Base-by-base conservation (phyloP, 129 eudicot genomes). In the Silybum marianum region DNA sequence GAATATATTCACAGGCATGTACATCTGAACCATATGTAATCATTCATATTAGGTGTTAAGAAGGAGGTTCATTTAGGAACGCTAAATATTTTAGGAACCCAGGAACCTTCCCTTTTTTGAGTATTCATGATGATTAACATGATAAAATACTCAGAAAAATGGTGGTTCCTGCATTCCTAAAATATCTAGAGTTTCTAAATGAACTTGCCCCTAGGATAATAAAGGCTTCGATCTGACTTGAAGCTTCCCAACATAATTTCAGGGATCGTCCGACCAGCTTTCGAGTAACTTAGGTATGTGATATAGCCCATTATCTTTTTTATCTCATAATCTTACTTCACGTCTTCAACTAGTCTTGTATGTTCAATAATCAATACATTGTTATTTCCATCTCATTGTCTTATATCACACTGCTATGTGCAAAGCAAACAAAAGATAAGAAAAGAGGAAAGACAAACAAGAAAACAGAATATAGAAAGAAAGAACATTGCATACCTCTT, bases 1-100 rank as follows among this genome's bases (percentile, higher is more conserved):
- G 75, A 79, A 91, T 96, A 72, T 96, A 96, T 85, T 90, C 99
- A 67, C 97, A 95, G 97, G 99, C 88, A 84, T 40, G 62, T 75
- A 51, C 38, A 74, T 81, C 19, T 48, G 71, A 65, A 42, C 7
- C 13, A 9, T 69, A 22, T 62, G 9, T 70, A 67, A 14, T 24
- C 36, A 22, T 78, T 69, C 30, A 16, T 81, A 71, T 4, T 72
- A 26, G 74, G 71, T 73, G 68, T 28, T 16, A 5, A 39, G 36
- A 32, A 0, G 36, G 36, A 32, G 36, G 36, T 32, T 32, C 36
- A 32, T 4, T 32, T 32, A 32, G 36, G 6, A 32, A 32, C 6
- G 36, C 36, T 32, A 32, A 32, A 32, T 32, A 32, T 4, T 32
- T 32, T 32, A 32, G 6, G 36, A 32, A 32, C 36, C 6, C 36